Percentiles rank a stretch among this genome's conserved stretches.
phyloP scores from a whole-genome alignment of 1,139 yeast genomes.

The Protomyces arabidopsidicola region DNA sequence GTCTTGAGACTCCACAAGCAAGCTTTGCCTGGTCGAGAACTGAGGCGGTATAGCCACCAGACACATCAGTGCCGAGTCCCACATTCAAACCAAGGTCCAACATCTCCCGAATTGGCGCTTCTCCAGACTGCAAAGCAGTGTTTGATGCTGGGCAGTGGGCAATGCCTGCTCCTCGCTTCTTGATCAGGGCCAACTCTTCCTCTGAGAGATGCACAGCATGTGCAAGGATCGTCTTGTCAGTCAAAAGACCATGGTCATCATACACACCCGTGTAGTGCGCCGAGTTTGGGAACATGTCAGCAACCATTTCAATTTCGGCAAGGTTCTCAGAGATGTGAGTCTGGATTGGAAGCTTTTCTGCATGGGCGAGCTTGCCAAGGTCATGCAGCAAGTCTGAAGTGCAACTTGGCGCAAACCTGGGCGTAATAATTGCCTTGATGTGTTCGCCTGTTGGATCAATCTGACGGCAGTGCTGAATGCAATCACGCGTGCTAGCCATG shows the following conservation, averaged over 20 bases:
- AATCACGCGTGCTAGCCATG: constrained; percentile 51
- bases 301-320: constrained; percentile 72
- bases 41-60: constrained; percentile 85
- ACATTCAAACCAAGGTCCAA: constrained; percentile 66
- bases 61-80: constrained; percentile 83
- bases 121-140: constrained; percentile 83
- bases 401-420: constrained; percentile 92
- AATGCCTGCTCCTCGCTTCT: constrained; percentile 58
- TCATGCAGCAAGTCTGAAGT: constrained; percentile 55
- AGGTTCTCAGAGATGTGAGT: constrained; percentile 83
- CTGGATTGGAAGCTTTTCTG: constrained; percentile 62
- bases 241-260: constrained; percentile 56
- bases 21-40: constrained; percentile 72
- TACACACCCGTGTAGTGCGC: constrained; percentile 72
- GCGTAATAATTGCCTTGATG: constrained; percentile 75
- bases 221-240: constrained; percentile 69
- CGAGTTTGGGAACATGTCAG: constrained; percentile 64
- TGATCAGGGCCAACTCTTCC: constrained; percentile 58
- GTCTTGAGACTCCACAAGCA: constrained; percentile 78
- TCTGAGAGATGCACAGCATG: constrained; percentile 77
- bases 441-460: constrained; percentile 51
- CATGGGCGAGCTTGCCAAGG: constrained; percentile 57
- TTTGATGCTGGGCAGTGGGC: constrained; percentile 94
- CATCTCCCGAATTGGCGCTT: constrained; percentile 73
- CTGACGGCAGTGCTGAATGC: constrained; percentile 53